Percentiles rank a stretch among this genome's conserved stretches.
Conservation (phyloP, 306 rosid genomes). For the Gastrolobium villosum region DNA sequence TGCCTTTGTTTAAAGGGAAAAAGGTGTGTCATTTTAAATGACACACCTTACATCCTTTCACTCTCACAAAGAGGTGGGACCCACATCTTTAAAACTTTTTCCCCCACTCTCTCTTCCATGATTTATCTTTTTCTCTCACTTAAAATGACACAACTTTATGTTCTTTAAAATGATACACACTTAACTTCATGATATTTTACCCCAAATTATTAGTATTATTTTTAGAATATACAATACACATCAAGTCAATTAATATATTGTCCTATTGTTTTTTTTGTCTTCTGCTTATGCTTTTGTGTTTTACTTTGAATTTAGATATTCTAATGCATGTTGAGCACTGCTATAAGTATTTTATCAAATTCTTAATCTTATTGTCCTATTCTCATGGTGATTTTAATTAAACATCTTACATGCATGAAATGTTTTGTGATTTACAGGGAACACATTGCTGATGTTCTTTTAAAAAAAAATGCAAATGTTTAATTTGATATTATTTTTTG, state of each 20-base stretch:
- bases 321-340: slow-evolving; percentile 26
- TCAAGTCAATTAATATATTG: slow-evolving; percentile 6
- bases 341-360: background rate
- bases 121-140: too few relatives aligned
- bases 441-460: background rate
- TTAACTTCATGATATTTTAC: background rate
- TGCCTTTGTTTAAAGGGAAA: background rate
- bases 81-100: too few relatives aligned
- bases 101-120: too few relatives aligned
- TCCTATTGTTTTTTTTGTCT: slow-evolving; percentile 2
- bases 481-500: slow-evolving; percentile 11
- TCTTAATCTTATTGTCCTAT: slow-evolving; percentile 4
- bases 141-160: too few relatives aligned
- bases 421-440: background rate
- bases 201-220: background rate
- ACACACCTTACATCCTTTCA: too few relatives aligned
- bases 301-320: slow-evolving; percentile 4
- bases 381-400: slow-evolving; percentile 2
- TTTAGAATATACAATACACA: background rate
- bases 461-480: background rate
- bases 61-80: too few relatives aligned
- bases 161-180: too few relatives aligned
- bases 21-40: too few relatives aligned
- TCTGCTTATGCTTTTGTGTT: slow-evolving; percentile 11
- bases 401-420: slow-evolving; percentile 11